phyloP scores from a whole-genome alignment of 2,329 filamentous ascomycete species.

The Neonectria ditissima region DNA sequence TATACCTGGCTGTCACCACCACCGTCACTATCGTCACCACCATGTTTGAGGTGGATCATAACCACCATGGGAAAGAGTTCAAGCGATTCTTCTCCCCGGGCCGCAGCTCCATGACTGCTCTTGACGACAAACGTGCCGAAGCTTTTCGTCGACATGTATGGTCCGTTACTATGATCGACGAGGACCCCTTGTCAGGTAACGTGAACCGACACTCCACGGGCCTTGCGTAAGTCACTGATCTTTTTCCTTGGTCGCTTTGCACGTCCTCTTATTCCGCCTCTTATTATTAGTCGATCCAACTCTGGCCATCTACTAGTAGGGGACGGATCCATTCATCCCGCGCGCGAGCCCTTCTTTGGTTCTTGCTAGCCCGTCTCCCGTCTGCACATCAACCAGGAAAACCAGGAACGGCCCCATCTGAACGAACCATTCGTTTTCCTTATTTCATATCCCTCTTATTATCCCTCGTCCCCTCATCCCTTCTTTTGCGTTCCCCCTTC shows the following conservation, averaged over 20 bases:
- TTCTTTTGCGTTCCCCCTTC: background rate
- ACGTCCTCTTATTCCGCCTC: background rate
- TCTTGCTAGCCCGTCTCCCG: background rate
- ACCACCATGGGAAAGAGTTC: slow-evolving; percentile 44
- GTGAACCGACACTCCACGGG: slow-evolving; percentile 36
- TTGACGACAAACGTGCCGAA: slow-evolving; percentile 44
- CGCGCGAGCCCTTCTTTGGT: background rate
- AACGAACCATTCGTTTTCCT: slow-evolving; percentile 1
- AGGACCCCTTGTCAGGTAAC: slow-evolving; percentile 37
- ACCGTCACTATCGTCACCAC: slow-evolving; percentile 8
- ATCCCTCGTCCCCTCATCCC: slow-evolving; percentile 4
- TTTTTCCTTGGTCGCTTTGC: slow-evolving; percentile 3
- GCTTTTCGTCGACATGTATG: slow-evolving; percentile 45
- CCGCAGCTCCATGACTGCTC: slow-evolving; percentile 44
- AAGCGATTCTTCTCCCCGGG: slow-evolving; percentile 44
- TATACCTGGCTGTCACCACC: background rate
- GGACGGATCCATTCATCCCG: slow-evolving; percentile 3
- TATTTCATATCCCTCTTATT: background rate
- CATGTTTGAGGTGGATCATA: slow-evolving; percentile 45
- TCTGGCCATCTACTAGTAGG: background rate
- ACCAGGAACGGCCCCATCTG: background rate
- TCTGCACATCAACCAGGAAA: background rate
- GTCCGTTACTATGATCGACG: slow-evolving; percentile 45
- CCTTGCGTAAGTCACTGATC: slow-evolving; percentile 36
- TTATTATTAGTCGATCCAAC: slow-evolving; percentile 4